phyloP scores from a whole-genome alignment of 2,329 filamentous ascomycete genomes.

The Thelonectria discophora region DNA sequence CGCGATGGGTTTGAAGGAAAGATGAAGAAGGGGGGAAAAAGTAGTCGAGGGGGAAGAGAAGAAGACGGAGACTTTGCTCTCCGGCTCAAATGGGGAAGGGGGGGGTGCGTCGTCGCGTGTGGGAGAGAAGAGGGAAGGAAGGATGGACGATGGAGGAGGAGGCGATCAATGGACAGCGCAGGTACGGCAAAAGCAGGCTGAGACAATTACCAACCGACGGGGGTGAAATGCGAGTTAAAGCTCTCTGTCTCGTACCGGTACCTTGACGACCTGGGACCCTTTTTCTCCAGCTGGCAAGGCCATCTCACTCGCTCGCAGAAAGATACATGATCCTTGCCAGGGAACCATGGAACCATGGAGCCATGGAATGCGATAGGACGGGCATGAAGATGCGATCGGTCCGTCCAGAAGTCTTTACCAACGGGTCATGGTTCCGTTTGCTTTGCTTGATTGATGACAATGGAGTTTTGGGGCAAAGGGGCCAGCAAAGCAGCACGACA shows the following conservation, averaged over 20 bases:
- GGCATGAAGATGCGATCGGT: constrained; percentile 17
- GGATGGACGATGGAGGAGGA: constrained; percentile 2
- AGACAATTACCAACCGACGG: background rate
- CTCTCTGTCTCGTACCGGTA: background rate
- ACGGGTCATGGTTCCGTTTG: background rate
- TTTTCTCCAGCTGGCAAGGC: constrained; percentile 19
- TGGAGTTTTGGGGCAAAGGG: background rate
- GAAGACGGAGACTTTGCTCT: constrained; percentile 11
- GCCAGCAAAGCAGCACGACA: background rate
- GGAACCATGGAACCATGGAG: constrained; percentile 24
- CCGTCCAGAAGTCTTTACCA: background rate
- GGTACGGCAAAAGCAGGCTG: constrained; percentile 13
- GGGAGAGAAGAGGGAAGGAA: constrained; percentile 19
- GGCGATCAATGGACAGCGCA: background rate
- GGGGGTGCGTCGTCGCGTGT: constrained; percentile 15
- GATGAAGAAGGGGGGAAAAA: constrained; percentile 27
- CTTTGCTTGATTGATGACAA: constrained; percentile 2
- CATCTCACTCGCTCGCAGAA: constrained; percentile 17
- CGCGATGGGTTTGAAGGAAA: constrained; percentile 15
- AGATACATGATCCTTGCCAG: constrained; percentile 15
- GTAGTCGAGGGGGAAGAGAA: constrained; percentile 16
- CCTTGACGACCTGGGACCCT: constrained; percentile 2
- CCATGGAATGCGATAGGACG: constrained; percentile 23
- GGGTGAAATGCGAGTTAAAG: constrained; percentile 16
- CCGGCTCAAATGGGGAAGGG: no score